Conservation (phyloP, 1,284 basidiomycete species). For the Ustilago hordei region DNA sequence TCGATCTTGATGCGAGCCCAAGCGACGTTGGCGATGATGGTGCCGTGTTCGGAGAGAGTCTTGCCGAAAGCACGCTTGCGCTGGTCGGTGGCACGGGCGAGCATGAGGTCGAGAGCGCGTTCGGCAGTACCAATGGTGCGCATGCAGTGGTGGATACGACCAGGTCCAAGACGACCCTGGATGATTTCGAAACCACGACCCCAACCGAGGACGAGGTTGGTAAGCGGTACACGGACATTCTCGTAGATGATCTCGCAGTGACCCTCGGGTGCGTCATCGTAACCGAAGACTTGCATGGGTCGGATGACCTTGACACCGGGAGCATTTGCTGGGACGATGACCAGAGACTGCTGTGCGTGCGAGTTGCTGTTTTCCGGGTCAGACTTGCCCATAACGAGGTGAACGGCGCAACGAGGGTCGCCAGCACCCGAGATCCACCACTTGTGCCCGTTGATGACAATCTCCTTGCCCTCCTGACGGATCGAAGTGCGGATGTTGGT, state of each 20-base stretch:
- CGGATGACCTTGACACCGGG: conserved; percentile 90
- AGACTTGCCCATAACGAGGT: conserved; percentile 93
- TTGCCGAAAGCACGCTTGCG: conserved; percentile 93
- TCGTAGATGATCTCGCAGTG: conserved; percentile 96
- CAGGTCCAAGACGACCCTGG: conserved; percentile 95
- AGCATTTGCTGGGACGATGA: conserved; percentile 87
- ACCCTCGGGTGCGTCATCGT: conserved; percentile 73
- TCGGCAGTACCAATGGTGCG: conserved; percentile 90
- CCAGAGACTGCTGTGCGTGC: conserved; percentile 90
- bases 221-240: conserved; percentile 86
- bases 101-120: conserved; percentile 85
- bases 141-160: conserved; percentile 95
- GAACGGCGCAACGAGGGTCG: conserved; percentile 87
- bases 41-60: conserved; percentile 90
- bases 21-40: conserved; percentile 89
- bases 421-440: conserved; percentile 99
- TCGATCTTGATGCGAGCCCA: conserved; percentile 93
- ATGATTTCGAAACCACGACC: conserved; percentile 96
- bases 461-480: conserved; percentile 84
- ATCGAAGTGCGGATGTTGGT: conserved; percentile 94
- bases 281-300: conserved; percentile 81
- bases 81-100: conserved; percentile 91
- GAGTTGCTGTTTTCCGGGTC: conserved; percentile 79
- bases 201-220: conserved; percentile 89
- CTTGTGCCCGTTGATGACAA: conserved; percentile 96